A percentile compares a stretch with the other conserved stretches of the same genome.
These are phyloP conservation scores for Ceratobasidium sp. DNA, from an alignment of 1,284 basidiomycete genomes.

Conservation along the genomic window DNA sequence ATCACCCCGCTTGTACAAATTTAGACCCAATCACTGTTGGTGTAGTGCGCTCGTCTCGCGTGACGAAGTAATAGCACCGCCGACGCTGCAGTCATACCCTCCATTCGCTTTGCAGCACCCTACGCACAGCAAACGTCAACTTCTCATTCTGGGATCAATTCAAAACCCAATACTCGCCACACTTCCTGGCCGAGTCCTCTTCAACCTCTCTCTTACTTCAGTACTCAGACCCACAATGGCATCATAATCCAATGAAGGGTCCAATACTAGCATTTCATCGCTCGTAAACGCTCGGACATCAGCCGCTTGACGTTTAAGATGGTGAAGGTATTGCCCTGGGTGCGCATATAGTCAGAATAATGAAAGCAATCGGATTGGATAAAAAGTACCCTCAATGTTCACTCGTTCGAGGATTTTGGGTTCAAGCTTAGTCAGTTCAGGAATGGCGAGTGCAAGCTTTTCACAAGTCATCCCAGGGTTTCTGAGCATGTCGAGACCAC, in stretches of 20 bases:
- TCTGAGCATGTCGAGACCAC: constrained; percentile 78
- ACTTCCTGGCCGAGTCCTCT: constrained; percentile 65
- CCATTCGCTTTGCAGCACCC: constrained; percentile 86
- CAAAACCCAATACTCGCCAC: constrained; percentile 59
- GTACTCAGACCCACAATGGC: constrained; percentile 71
- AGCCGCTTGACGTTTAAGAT: constrained; percentile 71
- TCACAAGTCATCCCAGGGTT: constrained; percentile 63
- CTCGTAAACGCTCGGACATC: constrained; percentile 78
- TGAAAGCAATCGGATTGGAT: background rate
- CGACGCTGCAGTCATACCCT: constrained; percentile 82
- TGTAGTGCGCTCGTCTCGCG: constrained; percentile 50
- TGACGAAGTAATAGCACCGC: constrained; percentile 69
- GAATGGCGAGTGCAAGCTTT: constrained; percentile 59
- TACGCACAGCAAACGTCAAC: constrained; percentile 45
- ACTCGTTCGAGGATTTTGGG: constrained; percentile 64
- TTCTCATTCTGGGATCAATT: background rate
- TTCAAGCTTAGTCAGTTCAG: constrained; percentile 61
- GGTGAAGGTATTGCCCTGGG: constrained; percentile 64
- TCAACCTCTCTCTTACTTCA: constrained; percentile 75
- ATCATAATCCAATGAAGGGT: constrained; percentile 73
- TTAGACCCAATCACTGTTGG: too few species aligned
- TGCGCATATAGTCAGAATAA: background rate
- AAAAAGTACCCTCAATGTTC: constrained; percentile 68
- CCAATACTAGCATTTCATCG: constrained; percentile 75
- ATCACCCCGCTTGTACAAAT: too few species aligned